A percentile compares a stretch with the other conserved stretches of the same genome.
Conservation (phyloP, 305 asterid species). For the Withania somnifera region DNA sequence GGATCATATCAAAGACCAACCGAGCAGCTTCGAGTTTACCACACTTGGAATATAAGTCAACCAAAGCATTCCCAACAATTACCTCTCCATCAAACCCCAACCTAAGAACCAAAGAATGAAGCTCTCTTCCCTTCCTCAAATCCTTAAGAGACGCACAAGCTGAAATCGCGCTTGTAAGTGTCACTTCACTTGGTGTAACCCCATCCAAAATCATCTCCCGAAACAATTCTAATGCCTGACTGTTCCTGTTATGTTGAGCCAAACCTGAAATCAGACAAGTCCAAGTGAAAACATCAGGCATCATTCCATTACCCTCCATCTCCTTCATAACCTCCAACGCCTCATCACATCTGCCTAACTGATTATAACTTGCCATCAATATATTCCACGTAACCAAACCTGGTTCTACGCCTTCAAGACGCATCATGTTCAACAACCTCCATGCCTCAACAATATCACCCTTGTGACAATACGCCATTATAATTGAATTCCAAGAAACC, state of each 20-base stretch:
- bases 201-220: slow-evolving; percentile 40
- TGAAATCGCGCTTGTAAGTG: slow-evolving; percentile 50
- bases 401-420: slow-evolving; percentile 34
- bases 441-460: slow-evolving; percentile 42
- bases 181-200: slow-evolving; percentile 56
- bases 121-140: slow-evolving; percentile 49
- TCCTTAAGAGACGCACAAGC: slow-evolving; percentile 50
- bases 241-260: slow-evolving; percentile 39
- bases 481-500: slow-evolving; percentile 65
- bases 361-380: slow-evolving; percentile 46
- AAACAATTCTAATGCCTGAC: slow-evolving; percentile 42
- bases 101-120: slow-evolving; percentile 47
- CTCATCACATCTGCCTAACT: slow-evolving; percentile 42
- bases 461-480: slow-evolving; percentile 48
- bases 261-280: slow-evolving; percentile 55
- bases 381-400: slow-evolving; percentile 60
- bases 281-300: slow-evolving; percentile 70
- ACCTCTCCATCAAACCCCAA: slow-evolving; percentile 45
- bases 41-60: slow-evolving; percentile 77
- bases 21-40: slow-evolving; percentile 50
- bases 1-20: slow-evolving; percentile 39
- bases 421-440: slow-evolving; percentile 41
- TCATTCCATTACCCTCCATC: slow-evolving; percentile 38
- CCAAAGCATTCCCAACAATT: slow-evolving; percentile 56
- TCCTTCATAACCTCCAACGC: slow-evolving; percentile 49